A percentile compares a stretch with the other conserved stretches of the same genome.
Evolutionary conservation across 768 basidiomycete genomes (phyloP).

Genomic region (Austroboletus festivus): DNA sequence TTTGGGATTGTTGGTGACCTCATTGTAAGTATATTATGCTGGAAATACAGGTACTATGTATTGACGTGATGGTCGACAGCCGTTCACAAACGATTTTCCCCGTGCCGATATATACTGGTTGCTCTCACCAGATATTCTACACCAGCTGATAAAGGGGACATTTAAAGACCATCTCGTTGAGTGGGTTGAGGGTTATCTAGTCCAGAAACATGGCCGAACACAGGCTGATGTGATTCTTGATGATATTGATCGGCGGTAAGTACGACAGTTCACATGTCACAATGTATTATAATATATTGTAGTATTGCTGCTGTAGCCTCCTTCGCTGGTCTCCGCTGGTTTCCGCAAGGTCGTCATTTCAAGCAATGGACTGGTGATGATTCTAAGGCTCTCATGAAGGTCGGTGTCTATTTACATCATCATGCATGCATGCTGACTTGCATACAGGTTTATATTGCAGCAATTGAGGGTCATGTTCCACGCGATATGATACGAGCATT

Average conservation of each 20-base stretch:
- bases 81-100: slow-evolving; percentile 3
- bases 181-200: neutral
- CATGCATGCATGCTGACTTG: neutral
- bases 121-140: neutral
- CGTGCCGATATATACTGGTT: neutral
- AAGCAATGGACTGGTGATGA: slow-evolving; percentile 1
- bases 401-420: neutral
- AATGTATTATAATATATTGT: neutral
- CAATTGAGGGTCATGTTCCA: neutral
- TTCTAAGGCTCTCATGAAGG: slow-evolving; percentile 8
- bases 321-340: neutral
- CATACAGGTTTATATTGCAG: neutral
- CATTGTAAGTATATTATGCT: neutral
- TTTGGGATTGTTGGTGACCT: neutral
- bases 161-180: neutral
- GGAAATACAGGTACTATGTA: neutral
- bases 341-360: neutral
- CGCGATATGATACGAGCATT: neutral
- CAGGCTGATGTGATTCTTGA: neutral
- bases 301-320: neutral
- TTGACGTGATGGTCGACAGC: neutral
- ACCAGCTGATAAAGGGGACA: neutral
- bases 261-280: neutral
- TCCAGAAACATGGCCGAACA: neutral
- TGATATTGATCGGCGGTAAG: neutral